These are phyloP conservation scores for Epichloe typhina DNA, from an alignment of 2,329 filamentous ascomycete genomes.

Conservation along the genomic window DNA sequence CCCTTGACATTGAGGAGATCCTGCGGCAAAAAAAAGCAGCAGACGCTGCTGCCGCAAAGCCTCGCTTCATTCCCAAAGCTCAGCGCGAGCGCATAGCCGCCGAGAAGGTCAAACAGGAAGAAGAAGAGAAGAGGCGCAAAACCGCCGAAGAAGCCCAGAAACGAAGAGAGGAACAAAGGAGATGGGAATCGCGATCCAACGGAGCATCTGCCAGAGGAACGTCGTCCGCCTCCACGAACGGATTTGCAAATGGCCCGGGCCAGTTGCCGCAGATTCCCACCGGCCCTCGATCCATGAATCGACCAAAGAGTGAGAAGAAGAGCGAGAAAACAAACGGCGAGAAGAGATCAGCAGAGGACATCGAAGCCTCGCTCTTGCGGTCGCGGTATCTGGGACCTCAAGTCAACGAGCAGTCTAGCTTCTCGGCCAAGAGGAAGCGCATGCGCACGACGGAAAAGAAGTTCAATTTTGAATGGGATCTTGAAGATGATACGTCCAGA, in stretches of 20 bases:
- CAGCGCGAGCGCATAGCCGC: slow-evolving; percentile 69
- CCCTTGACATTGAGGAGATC: slow-evolving; percentile 72
- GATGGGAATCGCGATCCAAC: slow-evolving; percentile 19
- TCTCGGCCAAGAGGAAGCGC: slow-evolving; percentile 92
- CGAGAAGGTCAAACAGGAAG: slow-evolving; percentile 62
- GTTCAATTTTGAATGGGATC: slow-evolving; percentile 98
- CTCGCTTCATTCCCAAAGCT: slow-evolving; percentile 74
- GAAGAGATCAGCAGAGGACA: slow-evolving; percentile 40
- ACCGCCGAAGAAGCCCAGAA: slow-evolving; percentile 51
- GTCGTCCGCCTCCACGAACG: slow-evolving; percentile 12
- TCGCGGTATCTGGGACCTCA: slow-evolving; percentile 87
- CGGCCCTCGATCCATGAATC: slow-evolving; percentile 53
- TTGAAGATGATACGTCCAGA: slow-evolving; percentile 68
- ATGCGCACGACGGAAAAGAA: slow-evolving; percentile 88
- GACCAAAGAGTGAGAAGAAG: slow-evolving; percentile 29
- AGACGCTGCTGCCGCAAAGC: slow-evolving; percentile 73
- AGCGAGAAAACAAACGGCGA: slow-evolving; percentile 20
- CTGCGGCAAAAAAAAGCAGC: slow-evolving; percentile 73
- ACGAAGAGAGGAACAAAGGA: slow-evolving; percentile 49
- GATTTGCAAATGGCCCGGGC: slow-evolving; percentile 11
- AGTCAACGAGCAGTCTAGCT: slow-evolving; percentile 66
- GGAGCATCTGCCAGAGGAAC: slow-evolving; percentile 4
- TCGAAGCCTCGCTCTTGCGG: slow-evolving; percentile 61
- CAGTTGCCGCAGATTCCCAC: slow-evolving; percentile 40
- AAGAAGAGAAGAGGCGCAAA: slow-evolving; percentile 41